These are phyloP conservation scores for Pythium diclinum DNA, from an alignment of 352 stramenopile genomes.

Conservation along the genomic window DNA sequence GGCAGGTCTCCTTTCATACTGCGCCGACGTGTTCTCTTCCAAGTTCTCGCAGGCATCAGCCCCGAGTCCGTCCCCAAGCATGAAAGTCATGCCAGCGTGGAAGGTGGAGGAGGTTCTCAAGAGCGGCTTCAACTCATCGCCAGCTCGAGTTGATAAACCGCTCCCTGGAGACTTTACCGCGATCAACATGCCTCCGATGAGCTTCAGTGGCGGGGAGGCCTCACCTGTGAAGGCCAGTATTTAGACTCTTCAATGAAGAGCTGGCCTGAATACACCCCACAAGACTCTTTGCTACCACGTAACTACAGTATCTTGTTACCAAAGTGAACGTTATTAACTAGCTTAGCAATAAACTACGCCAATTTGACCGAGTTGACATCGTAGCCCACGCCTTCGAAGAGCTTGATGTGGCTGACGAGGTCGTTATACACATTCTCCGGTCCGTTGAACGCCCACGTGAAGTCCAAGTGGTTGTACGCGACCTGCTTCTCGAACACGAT, in stretches of 20 bases:
- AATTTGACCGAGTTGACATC: slow-evolving; percentile 17
- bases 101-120: slow-evolving; percentile 3
- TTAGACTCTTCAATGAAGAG: too few species aligned
- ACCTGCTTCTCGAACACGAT: slow-evolving; percentile 49
- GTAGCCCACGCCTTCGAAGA: slow-evolving; percentile 52
- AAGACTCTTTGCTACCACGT: too few species aligned
- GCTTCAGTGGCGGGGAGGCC: not conserved
- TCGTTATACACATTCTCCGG: slow-evolving; percentile 53
- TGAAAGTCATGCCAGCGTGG: slow-evolving; percentile 41
- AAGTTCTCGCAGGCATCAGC: slow-evolving; percentile 23
- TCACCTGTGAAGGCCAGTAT: not conserved
- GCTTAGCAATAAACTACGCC: not conserved
- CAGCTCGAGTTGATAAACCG: not conserved
- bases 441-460: slow-evolving; percentile 63
- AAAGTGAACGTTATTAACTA: not conserved
- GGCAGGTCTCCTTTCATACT: slow-evolving; percentile 38
- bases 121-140: not conserved
- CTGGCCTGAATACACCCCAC: too few species aligned
- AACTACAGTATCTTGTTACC: not conserved
- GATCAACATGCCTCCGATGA: slow-evolving; percentile 1
- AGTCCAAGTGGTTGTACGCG: slow-evolving; percentile 67
- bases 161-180: not conserved
- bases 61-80: slow-evolving; percentile 15
- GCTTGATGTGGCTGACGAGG: slow-evolving; percentile 50
- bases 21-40: slow-evolving; percentile 37